phyloP scores from a whole-genome alignment of 2,329 filamentous ascomycete genomes.

The Leptographium lundbergii region DNA sequence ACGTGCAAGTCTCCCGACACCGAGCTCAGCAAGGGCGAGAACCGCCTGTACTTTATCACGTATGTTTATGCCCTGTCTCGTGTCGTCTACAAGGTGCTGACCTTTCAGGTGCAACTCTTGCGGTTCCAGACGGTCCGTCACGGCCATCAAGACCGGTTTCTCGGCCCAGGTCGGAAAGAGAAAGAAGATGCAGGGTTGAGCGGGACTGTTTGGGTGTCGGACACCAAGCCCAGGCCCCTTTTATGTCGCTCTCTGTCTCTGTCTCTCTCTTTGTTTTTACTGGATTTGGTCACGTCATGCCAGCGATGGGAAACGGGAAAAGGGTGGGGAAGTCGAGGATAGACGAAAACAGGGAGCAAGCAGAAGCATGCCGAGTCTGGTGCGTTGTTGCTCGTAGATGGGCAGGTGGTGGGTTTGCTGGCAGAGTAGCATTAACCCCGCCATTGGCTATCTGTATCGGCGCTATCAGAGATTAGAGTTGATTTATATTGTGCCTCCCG shows the following conservation, averaged over 20 bases:
- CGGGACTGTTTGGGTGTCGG: neutral
- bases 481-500: neutral
- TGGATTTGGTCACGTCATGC: neutral
- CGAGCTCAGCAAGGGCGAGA: conserved; percentile 96
- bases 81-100: neutral
- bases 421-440: neutral
- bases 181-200: conserved; percentile 81
- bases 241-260: too few relatives aligned
- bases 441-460: neutral
- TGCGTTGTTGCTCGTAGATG: neutral
- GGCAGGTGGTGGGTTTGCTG: neutral
- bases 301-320: neutral
- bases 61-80: conserved; percentile 2
- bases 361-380: neutral
- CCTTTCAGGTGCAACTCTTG: conserved; percentile 27
- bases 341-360: neutral
- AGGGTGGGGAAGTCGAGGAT: neutral
- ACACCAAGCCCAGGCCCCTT: neutral
- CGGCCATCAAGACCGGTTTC: conserved; percentile 99
- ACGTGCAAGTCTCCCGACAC: conserved; percentile 92
- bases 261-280: neutral
- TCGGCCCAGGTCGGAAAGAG: conserved; percentile 98
- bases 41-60: conserved; percentile 96
- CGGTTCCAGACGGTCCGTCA: conserved; percentile 73
- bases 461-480: neutral